Conservation (phyloP, 768 basidiomycete species). For the Agaricus subrufescens region DNA sequence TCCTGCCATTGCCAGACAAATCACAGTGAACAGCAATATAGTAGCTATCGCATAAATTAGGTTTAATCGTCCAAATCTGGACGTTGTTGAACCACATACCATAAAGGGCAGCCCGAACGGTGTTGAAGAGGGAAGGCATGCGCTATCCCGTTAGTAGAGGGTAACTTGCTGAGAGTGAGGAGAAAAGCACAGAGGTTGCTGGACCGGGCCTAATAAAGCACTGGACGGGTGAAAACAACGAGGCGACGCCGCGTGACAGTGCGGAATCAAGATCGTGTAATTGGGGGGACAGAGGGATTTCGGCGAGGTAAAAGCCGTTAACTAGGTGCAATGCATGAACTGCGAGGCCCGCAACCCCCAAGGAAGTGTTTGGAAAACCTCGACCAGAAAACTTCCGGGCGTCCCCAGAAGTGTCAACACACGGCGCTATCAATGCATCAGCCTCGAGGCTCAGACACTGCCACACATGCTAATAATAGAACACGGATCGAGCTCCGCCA, state of each 20-base stretch:
- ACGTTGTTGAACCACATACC: slow-evolving; percentile 34
- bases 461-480: slow-evolving; percentile 13
- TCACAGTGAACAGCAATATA: slow-evolving; percentile 69
- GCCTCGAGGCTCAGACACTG: slow-evolving; percentile 29
- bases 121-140: slow-evolving; percentile 73
- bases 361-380: slow-evolving; percentile 12
- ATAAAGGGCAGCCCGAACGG: slow-evolving; percentile 63
- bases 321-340: slow-evolving; percentile 9
- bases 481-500: slow-evolving; percentile 10
- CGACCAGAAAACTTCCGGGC: slow-evolving; percentile 19
- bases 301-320: neutral
- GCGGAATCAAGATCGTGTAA: slow-evolving; percentile 12
- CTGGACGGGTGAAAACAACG: slow-evolving; percentile 33
- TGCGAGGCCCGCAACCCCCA: slow-evolving; percentile 15
- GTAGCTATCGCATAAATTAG: slow-evolving; percentile 35
- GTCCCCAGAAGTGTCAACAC: neutral
- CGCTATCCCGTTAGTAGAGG: slow-evolving; percentile 28
- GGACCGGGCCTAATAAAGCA: slow-evolving; percentile 41
- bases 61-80: neutral
- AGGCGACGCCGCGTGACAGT: slow-evolving; percentile 23
- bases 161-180: slow-evolving; percentile 22
- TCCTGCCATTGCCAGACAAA: slow-evolving; percentile 75
- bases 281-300: slow-evolving; percentile 1
- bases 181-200: slow-evolving; percentile 21
- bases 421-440: slow-evolving; percentile 17